These are phyloP conservation scores for Fusarium sp. DNA, from an alignment of 2,329 filamentous ascomycete genomes.

Conservation along the genomic window DNA sequence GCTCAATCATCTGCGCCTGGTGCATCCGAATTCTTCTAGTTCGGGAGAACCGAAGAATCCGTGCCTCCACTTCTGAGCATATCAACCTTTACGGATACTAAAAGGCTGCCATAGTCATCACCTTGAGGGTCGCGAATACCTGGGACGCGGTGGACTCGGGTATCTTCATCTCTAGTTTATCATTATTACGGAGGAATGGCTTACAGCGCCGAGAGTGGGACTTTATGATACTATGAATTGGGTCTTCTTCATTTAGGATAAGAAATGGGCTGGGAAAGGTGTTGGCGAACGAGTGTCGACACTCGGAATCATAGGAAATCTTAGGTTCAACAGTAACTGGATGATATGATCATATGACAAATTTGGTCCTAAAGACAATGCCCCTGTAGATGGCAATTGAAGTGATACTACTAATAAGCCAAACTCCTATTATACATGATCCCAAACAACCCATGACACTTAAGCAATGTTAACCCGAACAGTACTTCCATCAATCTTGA, in stretches of 20 bases:
- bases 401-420: background rate
- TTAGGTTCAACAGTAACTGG: background rate
- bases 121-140: background rate
- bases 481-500: background rate
- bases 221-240: background rate
- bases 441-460: background rate
- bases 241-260: background rate
- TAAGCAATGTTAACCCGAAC: background rate
- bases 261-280: background rate
- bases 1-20: constrained; percentile 54
- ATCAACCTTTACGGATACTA: constrained; percentile 53
- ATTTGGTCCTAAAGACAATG: background rate
- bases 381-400: background rate
- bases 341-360: background rate
- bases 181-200: background rate
- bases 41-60: constrained; percentile 54
- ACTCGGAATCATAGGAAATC: too few relatives aligned
- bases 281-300: background rate
- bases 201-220: background rate
- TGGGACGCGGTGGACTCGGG: background rate
- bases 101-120: too few relatives aligned
- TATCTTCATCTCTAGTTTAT: background rate
- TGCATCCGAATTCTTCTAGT: constrained; percentile 53
- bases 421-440: background rate
- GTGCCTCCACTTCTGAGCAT: constrained; percentile 45